Percentiles rank a stretch among this genome's conserved stretches.
Conservation (phyloP, 2,329 filamentous ascomycete genomes). For the Fusarium nelsonii region DNA sequence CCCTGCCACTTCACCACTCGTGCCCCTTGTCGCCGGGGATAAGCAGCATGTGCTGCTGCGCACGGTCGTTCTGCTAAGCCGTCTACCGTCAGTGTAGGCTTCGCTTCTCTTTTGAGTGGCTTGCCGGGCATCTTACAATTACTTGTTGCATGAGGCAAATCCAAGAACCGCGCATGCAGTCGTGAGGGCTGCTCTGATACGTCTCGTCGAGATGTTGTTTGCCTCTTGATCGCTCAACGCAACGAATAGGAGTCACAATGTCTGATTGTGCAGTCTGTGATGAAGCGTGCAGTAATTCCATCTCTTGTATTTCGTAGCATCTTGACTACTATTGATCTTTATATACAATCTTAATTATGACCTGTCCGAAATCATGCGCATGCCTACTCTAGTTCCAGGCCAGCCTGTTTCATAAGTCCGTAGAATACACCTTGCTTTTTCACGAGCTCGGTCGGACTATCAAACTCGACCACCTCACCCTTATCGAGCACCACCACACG, state of each 20-base stretch:
- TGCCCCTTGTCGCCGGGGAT: constrained; percentile 36
- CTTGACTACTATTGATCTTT: constrained; percentile 7
- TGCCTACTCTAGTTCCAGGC: constrained; percentile 67
- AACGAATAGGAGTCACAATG: not conserved
- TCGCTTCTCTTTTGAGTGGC: constrained; percentile 21
- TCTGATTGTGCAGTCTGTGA: not conserved
- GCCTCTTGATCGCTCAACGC: constrained; percentile 16
- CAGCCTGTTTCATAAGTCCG: constrained; percentile 90
- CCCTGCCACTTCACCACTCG: constrained; percentile 35
- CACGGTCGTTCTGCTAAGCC: constrained; percentile 24
- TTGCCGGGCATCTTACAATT: constrained; percentile 7
- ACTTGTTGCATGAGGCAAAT: not conserved
- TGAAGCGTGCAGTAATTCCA: constrained; percentile 12
- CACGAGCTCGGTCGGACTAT: constrained; percentile 83
- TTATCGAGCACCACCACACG: constrained; percentile 93
- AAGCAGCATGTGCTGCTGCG: constrained; percentile 21
- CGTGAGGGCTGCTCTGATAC: not conserved
- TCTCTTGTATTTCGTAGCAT: constrained; percentile 16
- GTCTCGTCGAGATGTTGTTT: constrained; percentile 3
- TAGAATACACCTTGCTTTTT: constrained; percentile 84
- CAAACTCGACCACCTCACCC: constrained; percentile 92
- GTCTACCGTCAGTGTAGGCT: constrained; percentile 27
- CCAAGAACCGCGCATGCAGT: not conserved
- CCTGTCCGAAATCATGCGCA: not conserved
- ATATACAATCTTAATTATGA: constrained; percentile 30